These are phyloP conservation scores for Entomortierella parvispora DNA, from an alignment of 192 early-diverging fungal species.

Conservation along the genomic window DNA sequence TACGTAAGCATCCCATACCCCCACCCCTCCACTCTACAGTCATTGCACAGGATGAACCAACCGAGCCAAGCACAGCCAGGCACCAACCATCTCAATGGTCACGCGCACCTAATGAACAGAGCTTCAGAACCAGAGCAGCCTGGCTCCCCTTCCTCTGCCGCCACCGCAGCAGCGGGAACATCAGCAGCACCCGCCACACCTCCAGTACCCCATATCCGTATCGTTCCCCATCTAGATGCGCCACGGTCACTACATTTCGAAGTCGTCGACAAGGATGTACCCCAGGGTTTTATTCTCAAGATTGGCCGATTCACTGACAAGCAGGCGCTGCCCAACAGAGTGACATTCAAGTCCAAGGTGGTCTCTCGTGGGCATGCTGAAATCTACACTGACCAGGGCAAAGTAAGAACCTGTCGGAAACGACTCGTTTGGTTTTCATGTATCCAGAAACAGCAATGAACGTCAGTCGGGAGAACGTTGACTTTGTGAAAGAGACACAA, in stretches of 20 bases:
- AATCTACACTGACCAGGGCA: conserved; percentile 85
- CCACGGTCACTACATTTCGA: conserved; percentile 62
- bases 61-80: neutral
- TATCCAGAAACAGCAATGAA: too few species aligned
- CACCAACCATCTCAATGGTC: neutral
- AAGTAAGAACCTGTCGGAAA: too few species aligned
- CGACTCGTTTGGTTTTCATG: too few species aligned
- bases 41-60: neutral
- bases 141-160: neutral
- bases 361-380: conserved; percentile 94
- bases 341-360: conserved; percentile 93
- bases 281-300: conserved; percentile 68
- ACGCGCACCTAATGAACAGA: conserved; percentile 1
- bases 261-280: conserved; percentile 67
- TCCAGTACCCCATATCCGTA: conserved; percentile 58
- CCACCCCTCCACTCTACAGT: neutral
- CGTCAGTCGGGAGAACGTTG: too few species aligned
- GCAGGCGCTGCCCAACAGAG: conserved; percentile 66
- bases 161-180: neutral
- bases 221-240: conserved; percentile 66
- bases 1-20: too few species aligned
- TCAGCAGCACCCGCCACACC: conserved; percentile 1
- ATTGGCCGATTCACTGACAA: conserved; percentile 82
- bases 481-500: too few species aligned
- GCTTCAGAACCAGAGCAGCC: neutral